A percentile compares a stretch with the other conserved stretches of the same genome.
Conservation (phyloP, 768 basidiomycete species). For the Mrakia hoshinonis region DNA sequence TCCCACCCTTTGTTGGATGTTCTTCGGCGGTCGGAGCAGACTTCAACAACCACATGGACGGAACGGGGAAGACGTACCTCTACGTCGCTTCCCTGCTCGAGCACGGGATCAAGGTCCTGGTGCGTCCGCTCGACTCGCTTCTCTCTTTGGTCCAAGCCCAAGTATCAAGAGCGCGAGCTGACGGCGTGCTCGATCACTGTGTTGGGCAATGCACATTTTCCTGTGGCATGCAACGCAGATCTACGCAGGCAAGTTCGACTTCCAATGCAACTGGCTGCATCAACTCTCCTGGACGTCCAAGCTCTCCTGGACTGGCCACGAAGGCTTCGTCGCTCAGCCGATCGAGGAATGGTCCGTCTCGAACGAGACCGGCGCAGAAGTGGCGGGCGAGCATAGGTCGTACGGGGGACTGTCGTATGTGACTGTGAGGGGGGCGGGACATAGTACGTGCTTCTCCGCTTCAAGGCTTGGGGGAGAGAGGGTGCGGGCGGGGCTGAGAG, state of each 20-base stretch:
- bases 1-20: conserved; percentile 53
- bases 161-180: too few species aligned
- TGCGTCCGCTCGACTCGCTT: too few species aligned
- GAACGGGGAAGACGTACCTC: conserved; percentile 49
- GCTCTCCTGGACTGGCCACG: conserved; percentile 61
- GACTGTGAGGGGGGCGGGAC: conserved; percentile 11
- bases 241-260: conserved; percentile 50
- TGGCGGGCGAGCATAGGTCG: neutral
- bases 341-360: conserved; percentile 51
- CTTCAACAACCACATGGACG: conserved; percentile 56
- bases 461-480: neutral
- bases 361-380: neutral
- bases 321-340: conserved; percentile 46
- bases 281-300: conserved; percentile 54
- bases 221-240: too few species aligned
- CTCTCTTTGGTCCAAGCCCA: too few species aligned
- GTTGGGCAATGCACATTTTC: too few species aligned
- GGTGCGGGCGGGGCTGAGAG: neutral
- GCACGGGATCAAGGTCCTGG: conserved; percentile 59
- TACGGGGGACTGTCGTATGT: conserved; percentile 21
- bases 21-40: conserved; percentile 46
- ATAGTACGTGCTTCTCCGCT: conserved; percentile 12
- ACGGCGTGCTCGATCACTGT: too few species aligned
- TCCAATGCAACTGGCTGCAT: conserved; percentile 20
- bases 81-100: conserved; percentile 65